Evolutionary conservation across 257 asterid genomes (phyloP).

Genomic region (Gardenia jasminoides): DNA sequence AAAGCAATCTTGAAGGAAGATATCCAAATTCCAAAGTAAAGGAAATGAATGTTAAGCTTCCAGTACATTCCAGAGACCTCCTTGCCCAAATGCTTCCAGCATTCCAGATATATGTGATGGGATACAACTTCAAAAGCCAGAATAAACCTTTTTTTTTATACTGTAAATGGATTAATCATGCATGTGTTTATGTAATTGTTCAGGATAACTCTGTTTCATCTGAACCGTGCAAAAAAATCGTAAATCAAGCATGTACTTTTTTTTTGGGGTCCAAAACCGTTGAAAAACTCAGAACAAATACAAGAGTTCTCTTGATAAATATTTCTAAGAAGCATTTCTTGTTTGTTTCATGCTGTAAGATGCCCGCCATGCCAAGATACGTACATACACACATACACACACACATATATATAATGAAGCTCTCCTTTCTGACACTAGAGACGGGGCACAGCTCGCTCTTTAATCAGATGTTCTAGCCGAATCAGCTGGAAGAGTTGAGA

Average conservation of each 20-base stretch:
- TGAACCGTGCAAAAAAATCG: neutral
- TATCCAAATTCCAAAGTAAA: neutral
- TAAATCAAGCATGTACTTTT: neutral
- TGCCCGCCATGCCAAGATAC: neutral
- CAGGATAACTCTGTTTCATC: neutral
- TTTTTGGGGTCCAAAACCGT: neutral
- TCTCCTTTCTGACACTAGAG: neutral
- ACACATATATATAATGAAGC: neutral
- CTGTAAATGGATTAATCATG: neutral
- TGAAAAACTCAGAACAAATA: neutral
- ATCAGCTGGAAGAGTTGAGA: neutral
- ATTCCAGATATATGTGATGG: neutral
- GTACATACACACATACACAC: too few species aligned
- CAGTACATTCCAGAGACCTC: too few species aligned
- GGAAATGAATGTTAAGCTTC: neutral
- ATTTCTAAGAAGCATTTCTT: neutral
- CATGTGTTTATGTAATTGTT: neutral
- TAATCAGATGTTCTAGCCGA: neutral
- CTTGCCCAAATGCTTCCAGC: neutral
- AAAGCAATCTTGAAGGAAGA: neutral
- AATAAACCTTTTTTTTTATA: neutral
- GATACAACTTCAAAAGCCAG: neutral
- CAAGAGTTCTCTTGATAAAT: neutral
- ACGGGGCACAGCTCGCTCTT: neutral
- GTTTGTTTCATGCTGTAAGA: neutral